Evolutionary conservation across 257 asterid genomes (phyloP).

Genomic region (Sherardia arvensis): DNA sequence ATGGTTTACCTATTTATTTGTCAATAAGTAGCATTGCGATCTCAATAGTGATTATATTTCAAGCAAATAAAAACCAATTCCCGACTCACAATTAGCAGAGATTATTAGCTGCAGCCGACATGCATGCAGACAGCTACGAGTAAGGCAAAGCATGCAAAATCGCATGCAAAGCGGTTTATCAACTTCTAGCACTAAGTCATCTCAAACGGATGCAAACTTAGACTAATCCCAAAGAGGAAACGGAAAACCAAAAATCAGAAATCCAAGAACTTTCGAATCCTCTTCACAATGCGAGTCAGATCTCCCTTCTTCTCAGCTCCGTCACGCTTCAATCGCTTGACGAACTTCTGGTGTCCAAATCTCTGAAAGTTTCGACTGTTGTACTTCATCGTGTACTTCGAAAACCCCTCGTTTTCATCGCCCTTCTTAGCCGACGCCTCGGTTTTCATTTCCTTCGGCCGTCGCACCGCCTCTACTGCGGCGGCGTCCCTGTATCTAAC

Average conservation of each 20-base stretch:
- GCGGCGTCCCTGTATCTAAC: background rate
- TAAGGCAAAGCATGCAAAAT: constrained; percentile 29
- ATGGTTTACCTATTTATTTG: too few species aligned
- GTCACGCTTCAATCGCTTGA: constrained; percentile 17
- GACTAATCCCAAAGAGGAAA: background rate
- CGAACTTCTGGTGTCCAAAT: constrained; percentile 20
- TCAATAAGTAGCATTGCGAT: background rate
- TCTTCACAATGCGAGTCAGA: constrained; percentile 20
- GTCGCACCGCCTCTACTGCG: background rate
- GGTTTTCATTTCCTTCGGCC: too few species aligned
- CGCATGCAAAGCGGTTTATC: background rate
- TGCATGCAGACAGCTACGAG: background rate
- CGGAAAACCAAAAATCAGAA: constrained; percentile 1
- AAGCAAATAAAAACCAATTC: background rate
- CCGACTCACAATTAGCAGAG: too few species aligned
- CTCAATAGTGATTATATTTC: background rate
- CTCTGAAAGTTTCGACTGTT: background rate
- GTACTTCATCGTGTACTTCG: constrained; percentile 1
- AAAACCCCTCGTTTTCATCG: constrained; percentile 1
- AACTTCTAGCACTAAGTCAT: background rate
- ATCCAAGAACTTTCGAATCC: constrained; percentile 49
- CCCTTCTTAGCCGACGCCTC: background rate
- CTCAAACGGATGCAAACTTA: background rate
- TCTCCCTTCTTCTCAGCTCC: background rate
- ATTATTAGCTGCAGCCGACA: background rate